phyloP scores from a whole-genome alignment of 371 early-diverging fungal genomes.

The Coemansia sp. region DNA sequence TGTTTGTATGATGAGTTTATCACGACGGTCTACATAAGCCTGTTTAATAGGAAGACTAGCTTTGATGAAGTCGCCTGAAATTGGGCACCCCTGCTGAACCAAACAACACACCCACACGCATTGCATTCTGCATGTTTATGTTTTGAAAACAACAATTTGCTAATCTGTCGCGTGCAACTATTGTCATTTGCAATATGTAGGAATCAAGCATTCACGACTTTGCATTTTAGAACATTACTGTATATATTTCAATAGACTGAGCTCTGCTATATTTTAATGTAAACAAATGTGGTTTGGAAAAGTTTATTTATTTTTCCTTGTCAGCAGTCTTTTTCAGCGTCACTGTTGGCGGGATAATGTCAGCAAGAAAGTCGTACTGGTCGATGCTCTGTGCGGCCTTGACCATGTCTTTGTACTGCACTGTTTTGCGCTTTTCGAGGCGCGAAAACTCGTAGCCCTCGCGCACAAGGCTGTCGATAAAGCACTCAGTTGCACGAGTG shows the following conservation, averaged over 20 bases:
- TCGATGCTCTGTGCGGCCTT: constrained; percentile 54
- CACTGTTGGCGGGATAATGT: constrained; percentile 45
- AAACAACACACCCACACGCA: neutral
- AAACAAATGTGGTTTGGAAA: neutral
- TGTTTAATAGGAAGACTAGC: constrained; percentile 39
- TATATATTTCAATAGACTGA: neutral
- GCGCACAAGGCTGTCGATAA: constrained; percentile 70
- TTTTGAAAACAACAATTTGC: neutral
- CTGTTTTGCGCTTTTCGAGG: constrained; percentile 70
- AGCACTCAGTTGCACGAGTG: constrained; percentile 78
- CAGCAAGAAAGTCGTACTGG: constrained; percentile 47
- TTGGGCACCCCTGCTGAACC: constrained; percentile 39
- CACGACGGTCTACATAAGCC: constrained; percentile 54
- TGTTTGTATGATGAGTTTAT: constrained; percentile 46
- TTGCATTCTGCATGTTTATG: neutral
- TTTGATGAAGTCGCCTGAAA: constrained; percentile 49
- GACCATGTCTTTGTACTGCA: constrained; percentile 77
- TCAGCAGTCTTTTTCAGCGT: constrained; percentile 11
- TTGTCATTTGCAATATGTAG: neutral
- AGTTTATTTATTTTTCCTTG: neutral
- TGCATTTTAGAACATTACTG: neutral
- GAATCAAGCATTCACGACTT: neutral
- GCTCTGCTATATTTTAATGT: neutral
- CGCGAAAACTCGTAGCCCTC: constrained; percentile 66
- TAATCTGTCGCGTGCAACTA: neutral